These are phyloP conservation scores for Tulasnella sp. DNA, from an alignment of 768 basidiomycete species.

Conservation along the genomic window DNA sequence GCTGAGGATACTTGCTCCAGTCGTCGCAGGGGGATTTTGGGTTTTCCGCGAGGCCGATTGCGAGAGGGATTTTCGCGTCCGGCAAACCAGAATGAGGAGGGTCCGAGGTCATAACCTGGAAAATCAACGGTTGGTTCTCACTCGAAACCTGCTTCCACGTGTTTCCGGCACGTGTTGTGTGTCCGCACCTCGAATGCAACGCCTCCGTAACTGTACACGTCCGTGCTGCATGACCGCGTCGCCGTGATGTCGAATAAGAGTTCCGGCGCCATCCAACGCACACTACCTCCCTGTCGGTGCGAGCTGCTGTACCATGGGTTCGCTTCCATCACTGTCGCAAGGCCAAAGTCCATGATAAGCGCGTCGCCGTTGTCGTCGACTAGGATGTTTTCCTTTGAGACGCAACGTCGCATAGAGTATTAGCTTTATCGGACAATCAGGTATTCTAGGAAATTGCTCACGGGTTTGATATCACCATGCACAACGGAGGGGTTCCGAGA, in stretches of 20 bases:
- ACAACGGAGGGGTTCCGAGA: background rate
- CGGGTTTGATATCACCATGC: conserved; percentile 1
- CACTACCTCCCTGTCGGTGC: background rate
- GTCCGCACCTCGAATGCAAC: conserved; percentile 4
- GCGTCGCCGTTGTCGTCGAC: background rate
- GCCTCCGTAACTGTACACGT: background rate
- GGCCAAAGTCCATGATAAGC: background rate
- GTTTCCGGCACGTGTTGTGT: background rate
- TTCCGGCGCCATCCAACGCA: background rate
- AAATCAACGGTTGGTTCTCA: background rate
- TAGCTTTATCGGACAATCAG: too few relatives aligned
- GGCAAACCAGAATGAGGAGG: background rate
- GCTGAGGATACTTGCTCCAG: background rate
- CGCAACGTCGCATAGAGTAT: background rate
- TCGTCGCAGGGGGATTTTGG: background rate
- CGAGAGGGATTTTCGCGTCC: background rate
- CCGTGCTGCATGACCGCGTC: background rate
- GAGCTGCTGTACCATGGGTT: background rate
- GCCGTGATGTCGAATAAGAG: too few relatives aligned
- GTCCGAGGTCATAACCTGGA: background rate
- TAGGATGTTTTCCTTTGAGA: background rate
- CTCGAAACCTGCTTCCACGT: background rate
- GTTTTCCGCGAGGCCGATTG: background rate
- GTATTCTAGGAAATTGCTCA: background rate
- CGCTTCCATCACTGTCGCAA: background rate